phyloP scores from a whole-genome alignment of 805 yeast genomes.

The Yamadazyma paraphyllophila region DNA sequence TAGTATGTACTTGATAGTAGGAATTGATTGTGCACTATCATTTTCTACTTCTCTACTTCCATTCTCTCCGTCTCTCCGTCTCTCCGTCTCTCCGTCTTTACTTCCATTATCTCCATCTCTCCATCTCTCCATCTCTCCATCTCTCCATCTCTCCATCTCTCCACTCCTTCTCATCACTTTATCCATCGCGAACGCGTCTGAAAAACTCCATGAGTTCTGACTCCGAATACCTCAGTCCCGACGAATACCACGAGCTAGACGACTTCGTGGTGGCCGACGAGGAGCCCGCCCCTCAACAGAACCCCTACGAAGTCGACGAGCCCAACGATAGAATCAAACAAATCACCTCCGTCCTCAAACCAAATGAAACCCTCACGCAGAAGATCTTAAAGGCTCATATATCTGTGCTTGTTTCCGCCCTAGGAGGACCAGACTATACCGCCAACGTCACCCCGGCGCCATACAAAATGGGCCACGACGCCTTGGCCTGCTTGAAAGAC shows the following conservation, averaged over 20 bases:
- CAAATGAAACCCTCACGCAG: slow-evolving; percentile 35
- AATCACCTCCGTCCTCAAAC: slow-evolving; percentile 24
- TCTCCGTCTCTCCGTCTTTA: too few relatives aligned
- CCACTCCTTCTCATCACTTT: not conserved
- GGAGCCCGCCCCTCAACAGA: not conserved
- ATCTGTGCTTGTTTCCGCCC: slow-evolving; percentile 76
- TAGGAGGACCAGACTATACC: slow-evolving; percentile 84
- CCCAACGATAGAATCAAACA: slow-evolving; percentile 20
- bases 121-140: too few relatives aligned
- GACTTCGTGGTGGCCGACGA: slow-evolving; percentile 37
- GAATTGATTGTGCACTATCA: too few relatives aligned
- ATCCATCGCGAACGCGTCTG: not conserved
- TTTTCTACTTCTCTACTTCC: too few relatives aligned
- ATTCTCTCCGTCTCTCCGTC: too few relatives aligned
- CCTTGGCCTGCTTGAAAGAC: slow-evolving; percentile 81
- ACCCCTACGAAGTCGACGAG: slow-evolving; percentile 14
- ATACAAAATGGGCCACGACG: slow-evolving; percentile 85
- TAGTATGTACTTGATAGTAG: too few relatives aligned
- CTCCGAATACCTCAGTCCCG: slow-evolving; percentile 4
- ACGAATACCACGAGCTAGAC: slow-evolving; percentile 26
- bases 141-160: too few relatives aligned
- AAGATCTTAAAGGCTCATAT: slow-evolving; percentile 66
- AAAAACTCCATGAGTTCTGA: slow-evolving; percentile 7
- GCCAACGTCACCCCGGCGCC: slow-evolving; percentile 44
- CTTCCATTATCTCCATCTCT: too few relatives aligned